Conservation (phyloP, 768 basidiomycete genomes). For the Xerocomellus chrysenteron region DNA sequence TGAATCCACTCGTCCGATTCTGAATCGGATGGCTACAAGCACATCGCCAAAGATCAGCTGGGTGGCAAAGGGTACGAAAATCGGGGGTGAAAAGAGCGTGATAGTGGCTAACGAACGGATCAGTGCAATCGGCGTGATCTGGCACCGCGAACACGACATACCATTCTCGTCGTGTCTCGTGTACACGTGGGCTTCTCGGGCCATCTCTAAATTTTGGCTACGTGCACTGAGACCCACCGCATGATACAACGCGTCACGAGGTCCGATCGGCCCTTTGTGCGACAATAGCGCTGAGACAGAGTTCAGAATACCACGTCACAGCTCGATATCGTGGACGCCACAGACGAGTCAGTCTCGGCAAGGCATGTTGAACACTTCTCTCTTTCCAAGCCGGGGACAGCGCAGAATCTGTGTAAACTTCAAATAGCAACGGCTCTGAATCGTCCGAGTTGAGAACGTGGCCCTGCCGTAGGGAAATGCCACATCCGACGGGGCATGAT, state of each 20-base stretch:
- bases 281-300: too few species aligned
- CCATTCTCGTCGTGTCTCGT: neutral
- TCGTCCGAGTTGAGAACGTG: neutral
- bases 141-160: neutral
- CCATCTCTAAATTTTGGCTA: neutral
- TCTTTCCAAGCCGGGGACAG: neutral
- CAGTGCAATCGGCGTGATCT: neutral
- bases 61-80: neutral
- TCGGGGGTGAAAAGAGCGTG: neutral
- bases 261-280: neutral
- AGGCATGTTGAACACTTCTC: neutral
- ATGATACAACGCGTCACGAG: neutral
- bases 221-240: neutral
- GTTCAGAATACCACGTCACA: neutral
- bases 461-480: neutral
- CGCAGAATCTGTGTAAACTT: neutral
- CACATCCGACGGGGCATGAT: neutral
- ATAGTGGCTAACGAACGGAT: neutral
- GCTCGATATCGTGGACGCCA: neutral
- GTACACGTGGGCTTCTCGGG: neutral
- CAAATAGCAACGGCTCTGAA: neutral
- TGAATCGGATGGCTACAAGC: conserved; percentile 2
- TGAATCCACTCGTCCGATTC: conserved; percentile 9
- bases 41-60: neutral
- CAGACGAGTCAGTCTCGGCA: neutral